Conservation (phyloP, 2,329 filamentous ascomycete genomes). For the Lecanicillium sp. region DNA sequence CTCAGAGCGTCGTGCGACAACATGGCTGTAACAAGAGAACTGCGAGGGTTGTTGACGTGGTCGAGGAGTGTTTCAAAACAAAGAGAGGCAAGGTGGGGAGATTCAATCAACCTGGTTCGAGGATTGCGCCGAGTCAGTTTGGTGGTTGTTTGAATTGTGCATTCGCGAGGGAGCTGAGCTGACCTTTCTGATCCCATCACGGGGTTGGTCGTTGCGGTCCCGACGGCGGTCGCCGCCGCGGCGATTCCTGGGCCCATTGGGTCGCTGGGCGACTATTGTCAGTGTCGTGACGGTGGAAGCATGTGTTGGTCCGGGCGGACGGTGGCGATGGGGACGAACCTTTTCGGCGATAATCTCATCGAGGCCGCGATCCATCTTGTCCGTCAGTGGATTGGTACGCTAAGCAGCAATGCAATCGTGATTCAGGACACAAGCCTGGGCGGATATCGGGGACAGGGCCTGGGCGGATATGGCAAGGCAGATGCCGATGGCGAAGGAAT, state of each 20-base stretch:
- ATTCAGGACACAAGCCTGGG: too few relatives aligned
- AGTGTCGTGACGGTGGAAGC: slow-evolving; percentile 9
- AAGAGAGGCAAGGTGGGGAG: slow-evolving; percentile 19
- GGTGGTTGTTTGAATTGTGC: slow-evolving; percentile 4
- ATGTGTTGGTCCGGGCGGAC: slow-evolving; percentile 7
- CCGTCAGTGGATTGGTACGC: too few relatives aligned
- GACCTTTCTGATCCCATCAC: slow-evolving; percentile 90
- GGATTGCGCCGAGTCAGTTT: slow-evolving; percentile 5
- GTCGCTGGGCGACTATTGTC: slow-evolving; percentile 18
- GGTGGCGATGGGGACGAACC: slow-evolving; percentile 19
- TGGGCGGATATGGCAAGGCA: too few relatives aligned
- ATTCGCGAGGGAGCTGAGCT: slow-evolving; percentile 10
- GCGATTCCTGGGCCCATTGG: slow-evolving; percentile 27
- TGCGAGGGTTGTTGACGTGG: slow-evolving; percentile 21
- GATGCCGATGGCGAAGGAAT: too few relatives aligned
- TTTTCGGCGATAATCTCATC: slow-evolving; percentile 50
- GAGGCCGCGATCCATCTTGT: slow-evolving; percentile 45
- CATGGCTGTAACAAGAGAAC: slow-evolving; percentile 5
- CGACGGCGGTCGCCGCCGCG: slow-evolving; percentile 26
- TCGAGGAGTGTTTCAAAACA: slow-evolving; percentile 18
- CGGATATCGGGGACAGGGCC: too few relatives aligned
- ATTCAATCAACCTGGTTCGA: slow-evolving; percentile 23
- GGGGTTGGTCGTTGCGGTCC: slow-evolving; percentile 48
- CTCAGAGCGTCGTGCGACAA: slow-evolving; percentile 21
- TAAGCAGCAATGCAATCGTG: too few relatives aligned